Conservation (phyloP, 257 asterid genomes). For the Lycium barbarum region DNA sequence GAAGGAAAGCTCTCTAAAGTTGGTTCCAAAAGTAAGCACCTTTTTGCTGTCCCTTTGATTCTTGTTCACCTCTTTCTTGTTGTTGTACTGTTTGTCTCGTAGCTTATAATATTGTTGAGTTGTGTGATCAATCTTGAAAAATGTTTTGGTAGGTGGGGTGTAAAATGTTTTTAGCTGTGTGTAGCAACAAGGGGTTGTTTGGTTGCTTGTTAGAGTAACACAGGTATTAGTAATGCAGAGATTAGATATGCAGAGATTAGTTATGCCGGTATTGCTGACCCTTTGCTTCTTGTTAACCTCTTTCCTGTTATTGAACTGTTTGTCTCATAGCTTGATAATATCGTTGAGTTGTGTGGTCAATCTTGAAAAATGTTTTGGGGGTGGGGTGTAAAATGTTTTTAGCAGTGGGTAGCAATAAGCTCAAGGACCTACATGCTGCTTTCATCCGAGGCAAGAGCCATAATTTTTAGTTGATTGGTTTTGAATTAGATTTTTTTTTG, state of each 20-base stretch:
- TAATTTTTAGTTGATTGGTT: too few species aligned
- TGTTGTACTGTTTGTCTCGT: neutral
- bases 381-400: neutral
- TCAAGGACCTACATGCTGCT: neutral
- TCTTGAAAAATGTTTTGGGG: too few species aligned
- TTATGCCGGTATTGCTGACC: too few species aligned
- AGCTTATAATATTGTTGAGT: neutral
- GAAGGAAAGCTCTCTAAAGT: constrained; percentile 66
- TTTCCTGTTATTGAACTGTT: neutral
- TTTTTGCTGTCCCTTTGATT: neutral
- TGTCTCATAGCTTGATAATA: too few species aligned
- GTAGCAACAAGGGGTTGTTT: neutral
- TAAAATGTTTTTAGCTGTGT: too few species aligned
- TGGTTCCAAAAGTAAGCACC: constrained; percentile 65
- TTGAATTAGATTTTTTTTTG: too few species aligned
- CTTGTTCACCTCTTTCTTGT: neutral
- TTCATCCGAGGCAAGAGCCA: too few species aligned
- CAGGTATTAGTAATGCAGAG: too few species aligned
- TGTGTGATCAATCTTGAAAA: neutral
- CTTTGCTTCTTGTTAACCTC: too few species aligned
- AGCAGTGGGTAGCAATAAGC: neutral
- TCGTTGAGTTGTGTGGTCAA: neutral
- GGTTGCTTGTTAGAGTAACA: too few species aligned
- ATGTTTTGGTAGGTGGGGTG: too few species aligned
- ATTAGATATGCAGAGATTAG: too few species aligned